Base-by-base conservation (phyloP, 257 asterid genomes). In the Nicotiana sylvestris region DNA sequence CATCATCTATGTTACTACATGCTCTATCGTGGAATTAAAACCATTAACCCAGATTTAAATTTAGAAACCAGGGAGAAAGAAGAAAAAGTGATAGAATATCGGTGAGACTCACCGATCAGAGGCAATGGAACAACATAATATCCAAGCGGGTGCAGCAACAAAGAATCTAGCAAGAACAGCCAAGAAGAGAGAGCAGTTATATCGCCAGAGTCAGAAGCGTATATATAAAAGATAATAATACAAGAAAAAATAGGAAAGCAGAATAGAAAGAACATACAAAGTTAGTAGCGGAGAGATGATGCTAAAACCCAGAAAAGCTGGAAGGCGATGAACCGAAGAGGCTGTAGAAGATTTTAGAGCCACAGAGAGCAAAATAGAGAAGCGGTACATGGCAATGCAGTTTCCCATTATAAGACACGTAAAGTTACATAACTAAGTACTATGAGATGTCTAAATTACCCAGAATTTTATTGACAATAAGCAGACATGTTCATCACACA, bases 101-200 rank as follows among this genome's bases (percentile, higher is more conserved):
- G 13, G 37, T 46, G 60, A 21, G 57, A 72, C 78, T 72, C 78
- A 46, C 78, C 61, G 39, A 43, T 72, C 60, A 46, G 37, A 72
- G 78, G 78, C 78, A 72, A 11, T 46, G 35, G 61, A 46, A 72
- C 13, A 25, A 46, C 61, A 72, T 46, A 46, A 72, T 72, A n/a
- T 72, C 78, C 60, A 25, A 72, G 78, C 37, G 35, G 46, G 33
- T 70, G 78, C 21, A 70, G 58, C 29, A 16, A 68, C 56, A 18
- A 58, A n/a, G 58, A 70, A 39, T 70, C 78, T 21, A 70, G 78
- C 55, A 70, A 70, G 33, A 70, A 70, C 58, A 39, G 12, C 78
- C 78, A 70, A 70, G 58, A 21, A 43, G 1, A 37, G 33, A 39
- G 78, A 39, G 58, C 58, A 39, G 57, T 39, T 61, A 61, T 62